Evolutionary conservation across 768 basidiomycete species (phyloP), one percentile per base, ranked within the genome.

Genomic region (Mycena pura): DNA sequence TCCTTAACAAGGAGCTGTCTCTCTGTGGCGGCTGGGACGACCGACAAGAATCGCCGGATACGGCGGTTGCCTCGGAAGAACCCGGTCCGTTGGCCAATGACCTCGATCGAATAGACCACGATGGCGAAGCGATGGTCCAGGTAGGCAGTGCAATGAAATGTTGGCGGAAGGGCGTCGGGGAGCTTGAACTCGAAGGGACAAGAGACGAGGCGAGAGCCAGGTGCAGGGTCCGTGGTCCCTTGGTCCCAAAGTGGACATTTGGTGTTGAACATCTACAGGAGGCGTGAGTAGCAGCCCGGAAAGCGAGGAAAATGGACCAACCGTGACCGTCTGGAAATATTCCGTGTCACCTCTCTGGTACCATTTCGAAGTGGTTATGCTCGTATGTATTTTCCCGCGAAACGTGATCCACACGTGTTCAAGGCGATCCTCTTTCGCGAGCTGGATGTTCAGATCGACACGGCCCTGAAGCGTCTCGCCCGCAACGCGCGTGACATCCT

Each of bases 341-440:
- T 44, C 53, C 34, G 43, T 15, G 53, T 45, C 5, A 55, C 45
- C n/a, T 28, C 41, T 5, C 53, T 55, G 17, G 8, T 9, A 36
- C 9, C 9, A 25, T 7, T 34, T 27, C 7, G 24, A 36, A 25
- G 31, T 41, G 8, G 8, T 54, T 14, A 14, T n/a, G 22, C 15
- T 19, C 56, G 24, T 31, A 48, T 47, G 56, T 57, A 52, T 51
- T 22, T 34, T 27, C 5, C 61, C 61, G 43, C 48, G 21, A 27
- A 62, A 51, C 24, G 57, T 62, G 32, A 62, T 52, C 25, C 55
- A 19, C 19, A 62, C 9, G 15, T 41, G 27, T 27, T 62, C 55
- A 17, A 62, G 31, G 22, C 40, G 38, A 1, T 45, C 41, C 21
- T 50, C 32, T n/a, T 57, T 45, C 19, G 55, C 61, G 11, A 49